Evolutionary conservation across 352 stramenopile genomes (phyloP).

Genomic region (Thalassiosira livingstoniorum): DNA sequence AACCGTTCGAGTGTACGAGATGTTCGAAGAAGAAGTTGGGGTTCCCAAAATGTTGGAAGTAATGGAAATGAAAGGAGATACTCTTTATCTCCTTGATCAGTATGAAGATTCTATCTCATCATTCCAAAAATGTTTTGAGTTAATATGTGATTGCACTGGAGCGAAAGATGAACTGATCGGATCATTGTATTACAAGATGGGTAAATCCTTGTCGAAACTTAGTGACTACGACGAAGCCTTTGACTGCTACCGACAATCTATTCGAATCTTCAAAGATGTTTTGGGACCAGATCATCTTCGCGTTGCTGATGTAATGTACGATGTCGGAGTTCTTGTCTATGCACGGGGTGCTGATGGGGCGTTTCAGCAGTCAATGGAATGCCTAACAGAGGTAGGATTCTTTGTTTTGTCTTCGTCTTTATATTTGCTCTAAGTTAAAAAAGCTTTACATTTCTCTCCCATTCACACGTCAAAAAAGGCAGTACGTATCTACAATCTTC

Average conservation of each 20-base stretch:
- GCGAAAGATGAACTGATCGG: conserved; percentile 37
- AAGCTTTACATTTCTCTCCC: too few species aligned
- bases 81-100: conserved; percentile 42
- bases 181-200: conserved; percentile 55
- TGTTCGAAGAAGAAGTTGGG: conserved; percentile 37
- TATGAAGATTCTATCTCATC: conserved; percentile 29
- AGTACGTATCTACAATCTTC: conserved; percentile 54
- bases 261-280: conserved; percentile 50
- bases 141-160: conserved; percentile 8
- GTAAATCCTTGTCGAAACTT: conserved; percentile 47
- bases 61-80: conserved; percentile 59
- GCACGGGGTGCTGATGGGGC: conserved; percentile 28
- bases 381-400: conserved; percentile 59
- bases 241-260: conserved; percentile 48
- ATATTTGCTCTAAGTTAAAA: too few species aligned
- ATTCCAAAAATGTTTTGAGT: conserved; percentile 53
- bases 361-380: conserved; percentile 49
- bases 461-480: too few species aligned
- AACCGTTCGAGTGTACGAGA: conserved; percentile 54
- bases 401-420: too few species aligned
- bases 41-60: conserved; percentile 30
- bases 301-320: conserved; percentile 60
- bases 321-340: conserved; percentile 53
- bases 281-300: conserved; percentile 49
- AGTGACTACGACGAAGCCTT: conserved; percentile 62